phyloP scores from a whole-genome alignment of 1,284 basidiomycete species.

The Ustilago esculenta region DNA sequence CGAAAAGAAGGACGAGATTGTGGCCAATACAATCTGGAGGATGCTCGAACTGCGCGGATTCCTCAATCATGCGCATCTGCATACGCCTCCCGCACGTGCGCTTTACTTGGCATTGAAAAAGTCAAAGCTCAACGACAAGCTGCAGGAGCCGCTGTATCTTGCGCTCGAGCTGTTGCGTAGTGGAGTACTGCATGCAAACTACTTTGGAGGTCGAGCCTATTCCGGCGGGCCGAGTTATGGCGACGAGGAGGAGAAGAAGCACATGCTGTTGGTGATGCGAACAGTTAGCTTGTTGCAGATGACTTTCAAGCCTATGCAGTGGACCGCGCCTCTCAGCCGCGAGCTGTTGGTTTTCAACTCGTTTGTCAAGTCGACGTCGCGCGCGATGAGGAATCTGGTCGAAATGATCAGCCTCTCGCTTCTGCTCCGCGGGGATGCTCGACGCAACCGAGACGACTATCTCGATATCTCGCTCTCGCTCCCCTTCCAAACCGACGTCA shows the following conservation, averaged over 20 bases:
- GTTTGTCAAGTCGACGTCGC: constrained; percentile 87
- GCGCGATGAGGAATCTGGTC: constrained; percentile 86
- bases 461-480: constrained; percentile 82
- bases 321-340: constrained; percentile 88
- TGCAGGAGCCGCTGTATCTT: constrained; percentile 93
- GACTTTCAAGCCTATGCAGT: constrained; percentile 75
- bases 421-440: constrained; percentile 86
- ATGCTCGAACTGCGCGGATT: constrained; percentile 97
- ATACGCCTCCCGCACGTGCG: constrained; percentile 84
- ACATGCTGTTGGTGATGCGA: constrained; percentile 93
- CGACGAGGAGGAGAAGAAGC: constrained; percentile 72
- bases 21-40: constrained; percentile 97
- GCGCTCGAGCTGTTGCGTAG: constrained; percentile 88
- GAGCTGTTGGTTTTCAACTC: constrained; percentile 98
- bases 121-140: constrained; percentile 91
- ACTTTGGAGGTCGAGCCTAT: constrained; percentile 86
- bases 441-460: constrained; percentile 85
- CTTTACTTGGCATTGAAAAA: constrained; percentile 82
- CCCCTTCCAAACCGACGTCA: constrained; percentile 89
- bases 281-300: constrained; percentile 92
- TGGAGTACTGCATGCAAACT: constrained; percentile 91
- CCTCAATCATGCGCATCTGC: constrained; percentile 83
- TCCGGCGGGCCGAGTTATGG: constrained; percentile 96
- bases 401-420: constrained; percentile 92
- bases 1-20: constrained; percentile 97